A percentile compares a stretch with the other conserved stretches of the same genome.
Conservation (phyloP, 306 rosid species). For the Trichosanthes truncata region DNA sequence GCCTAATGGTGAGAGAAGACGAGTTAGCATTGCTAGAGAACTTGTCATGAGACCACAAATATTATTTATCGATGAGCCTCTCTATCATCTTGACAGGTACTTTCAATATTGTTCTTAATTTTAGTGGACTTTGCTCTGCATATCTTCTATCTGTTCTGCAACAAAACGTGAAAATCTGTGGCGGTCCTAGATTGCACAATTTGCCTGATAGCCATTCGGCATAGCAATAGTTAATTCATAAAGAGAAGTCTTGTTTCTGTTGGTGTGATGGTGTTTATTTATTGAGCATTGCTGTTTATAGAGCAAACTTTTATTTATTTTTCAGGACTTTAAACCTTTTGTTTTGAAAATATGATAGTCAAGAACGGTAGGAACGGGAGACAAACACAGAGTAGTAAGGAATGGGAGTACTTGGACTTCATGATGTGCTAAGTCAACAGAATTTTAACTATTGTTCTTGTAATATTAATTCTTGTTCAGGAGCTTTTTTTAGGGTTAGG, state of each 20-base stretch:
- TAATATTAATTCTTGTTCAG: neutral
- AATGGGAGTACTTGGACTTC: neutral
- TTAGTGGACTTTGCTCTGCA: neutral
- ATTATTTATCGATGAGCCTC: conserved; percentile 93
- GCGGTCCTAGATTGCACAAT: neutral
- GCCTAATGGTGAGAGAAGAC: conserved; percentile 88
- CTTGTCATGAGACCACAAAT: conserved; percentile 94
- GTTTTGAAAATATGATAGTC: neutral
- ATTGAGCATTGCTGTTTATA: neutral
- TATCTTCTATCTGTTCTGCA: neutral
- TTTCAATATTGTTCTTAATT: neutral
- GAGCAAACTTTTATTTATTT: neutral
- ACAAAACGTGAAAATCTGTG: neutral
- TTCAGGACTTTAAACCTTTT: neutral
- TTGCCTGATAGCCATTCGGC: neutral
- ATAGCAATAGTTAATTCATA: neutral
- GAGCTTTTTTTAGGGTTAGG: neutral
- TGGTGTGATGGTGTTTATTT: neutral
- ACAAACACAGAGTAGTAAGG: neutral
- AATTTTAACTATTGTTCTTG: neutral
- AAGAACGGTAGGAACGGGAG: neutral
- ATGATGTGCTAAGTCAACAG: neutral
- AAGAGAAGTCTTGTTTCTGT: neutral
- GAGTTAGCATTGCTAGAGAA: conserved; percentile 91
- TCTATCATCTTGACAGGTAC: conserved; percentile 88